Conservation (phyloP, 805 yeast genomes). For the Wickerhamomyces subpelliculosus region DNA sequence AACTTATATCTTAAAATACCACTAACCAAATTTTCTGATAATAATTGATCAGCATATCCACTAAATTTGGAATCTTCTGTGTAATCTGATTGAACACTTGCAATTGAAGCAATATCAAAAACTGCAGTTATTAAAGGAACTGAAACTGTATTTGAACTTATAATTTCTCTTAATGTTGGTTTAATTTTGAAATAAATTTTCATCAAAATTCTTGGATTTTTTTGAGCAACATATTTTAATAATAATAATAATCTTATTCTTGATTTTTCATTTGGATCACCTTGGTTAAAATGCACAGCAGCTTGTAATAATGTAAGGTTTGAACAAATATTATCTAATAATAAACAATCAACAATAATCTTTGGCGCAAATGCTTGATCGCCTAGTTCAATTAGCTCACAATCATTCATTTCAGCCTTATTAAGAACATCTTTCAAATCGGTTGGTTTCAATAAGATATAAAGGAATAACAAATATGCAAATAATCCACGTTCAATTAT, state of each 20-base stretch:
- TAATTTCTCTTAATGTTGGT: conserved; percentile 22
- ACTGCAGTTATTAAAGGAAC: conserved; percentile 23
- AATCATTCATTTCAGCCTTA: not conserved
- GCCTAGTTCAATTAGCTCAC: conserved; percentile 27
- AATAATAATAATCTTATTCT: conserved; percentile 27
- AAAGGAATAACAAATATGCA: conserved; percentile 28
- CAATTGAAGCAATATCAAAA: conserved; percentile 25
- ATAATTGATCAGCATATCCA: conserved; percentile 3
- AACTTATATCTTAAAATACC: conserved; percentile 9
- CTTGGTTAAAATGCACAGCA: conserved; percentile 24
- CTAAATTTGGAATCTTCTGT: conserved; percentile 3
- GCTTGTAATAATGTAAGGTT: conserved; percentile 28
- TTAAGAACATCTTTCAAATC: conserved; percentile 26
- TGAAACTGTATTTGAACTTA: conserved; percentile 6
- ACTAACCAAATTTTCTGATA: conserved; percentile 5
- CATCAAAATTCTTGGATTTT: conserved; percentile 26
- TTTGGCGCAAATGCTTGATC: conserved; percentile 32
- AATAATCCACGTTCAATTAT: conserved; percentile 7
- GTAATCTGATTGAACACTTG: conserved; percentile 21
- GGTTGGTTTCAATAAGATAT: conserved; percentile 28
- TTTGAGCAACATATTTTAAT: conserved; percentile 24
- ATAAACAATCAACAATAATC: conserved; percentile 24
- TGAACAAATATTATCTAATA: conserved; percentile 23
- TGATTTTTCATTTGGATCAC: conserved; percentile 28
- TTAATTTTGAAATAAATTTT: conserved; percentile 25